Evolutionary conservation across 306 rosid genomes (phyloP).

Genomic region (Aeschynomene evenia): DNA sequence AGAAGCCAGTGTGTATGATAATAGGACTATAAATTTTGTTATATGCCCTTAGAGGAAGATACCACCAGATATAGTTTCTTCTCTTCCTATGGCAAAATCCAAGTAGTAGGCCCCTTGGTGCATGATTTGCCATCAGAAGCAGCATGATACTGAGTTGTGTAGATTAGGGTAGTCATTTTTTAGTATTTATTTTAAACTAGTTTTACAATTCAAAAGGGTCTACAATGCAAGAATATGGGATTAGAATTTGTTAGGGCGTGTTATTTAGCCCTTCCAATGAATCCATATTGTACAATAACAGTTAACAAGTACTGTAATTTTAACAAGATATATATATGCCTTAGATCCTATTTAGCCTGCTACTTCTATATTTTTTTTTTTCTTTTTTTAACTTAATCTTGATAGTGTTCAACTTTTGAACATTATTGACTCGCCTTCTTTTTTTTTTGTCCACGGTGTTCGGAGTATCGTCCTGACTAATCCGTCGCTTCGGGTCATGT

Average conservation of each 20-base stretch:
- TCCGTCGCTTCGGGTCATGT: no score
- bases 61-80: conserved; percentile 23
- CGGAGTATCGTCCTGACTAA: no score
- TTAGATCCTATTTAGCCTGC: conserved; percentile 46
- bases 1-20: conserved; percentile 62
- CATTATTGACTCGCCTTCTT: conserved; percentile 28
- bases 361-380: conserved; percentile 16
- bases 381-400: conserved; percentile 18
- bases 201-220: conserved; percentile 52
- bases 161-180: conserved; percentile 91
- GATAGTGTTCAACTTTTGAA: conserved; percentile 19
- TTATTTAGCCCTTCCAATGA: conserved; percentile 60
- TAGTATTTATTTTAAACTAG: conserved; percentile 46
- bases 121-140: conserved; percentile 61
- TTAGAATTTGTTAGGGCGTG: conserved; percentile 63
- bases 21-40: conserved; percentile 71
- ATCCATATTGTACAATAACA: conserved; percentile 77
- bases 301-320: conserved; percentile 60
- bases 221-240: conserved; percentile 50
- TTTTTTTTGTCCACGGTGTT: no score
- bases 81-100: conserved; percentile 63
- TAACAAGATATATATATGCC: conserved; percentile 42
- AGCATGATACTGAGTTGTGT: conserved; percentile 66
- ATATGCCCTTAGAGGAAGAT: conserved; percentile 55
- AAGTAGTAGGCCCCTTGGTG: conserved; percentile 58